These are phyloP conservation scores for Pseudocercospora fijiensis DNA, from an alignment of 2,329 filamentous ascomycete species.

Conservation along the genomic window DNA sequence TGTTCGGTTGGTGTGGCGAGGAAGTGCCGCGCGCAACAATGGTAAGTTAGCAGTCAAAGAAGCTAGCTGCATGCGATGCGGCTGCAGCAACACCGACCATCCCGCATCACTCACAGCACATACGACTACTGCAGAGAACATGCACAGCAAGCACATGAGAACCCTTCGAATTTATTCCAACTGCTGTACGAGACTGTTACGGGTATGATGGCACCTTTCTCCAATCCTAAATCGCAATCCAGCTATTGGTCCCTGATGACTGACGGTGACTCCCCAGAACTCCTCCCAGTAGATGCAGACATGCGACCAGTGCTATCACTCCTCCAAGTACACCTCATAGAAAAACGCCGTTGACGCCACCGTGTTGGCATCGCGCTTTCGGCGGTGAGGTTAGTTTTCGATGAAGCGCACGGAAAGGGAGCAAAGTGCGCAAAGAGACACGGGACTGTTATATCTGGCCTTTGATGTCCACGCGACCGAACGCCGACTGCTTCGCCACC, in stretches of 20 bases:
- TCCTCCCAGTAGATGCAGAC: background rate
- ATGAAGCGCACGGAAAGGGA: conserved; percentile 3
- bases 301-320: background rate
- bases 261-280: too few relatives aligned
- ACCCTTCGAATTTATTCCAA: background rate
- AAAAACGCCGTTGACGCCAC: background rate
- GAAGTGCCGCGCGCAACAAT: background rate
- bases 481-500: conserved; percentile 67
- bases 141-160: background rate
- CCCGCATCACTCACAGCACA: too few relatives aligned
- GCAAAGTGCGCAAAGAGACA: background rate
- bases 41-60: background rate
- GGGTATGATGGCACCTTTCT: background rate
- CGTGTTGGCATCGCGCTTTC: background rate
- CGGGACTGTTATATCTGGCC: conserved; percentile 70
- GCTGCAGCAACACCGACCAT: background rate
- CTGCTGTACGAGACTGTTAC: background rate
- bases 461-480: conserved; percentile 91
- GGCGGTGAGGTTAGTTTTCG: background rate
- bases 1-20: conserved; percentile 1
- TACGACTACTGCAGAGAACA: background rate
- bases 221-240: background rate
- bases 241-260: background rate
- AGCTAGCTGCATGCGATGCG: too few relatives aligned
- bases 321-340: background rate